phyloP scores from a whole-genome alignment of 2,329 filamentous ascomycete genomes.

The Fragosphaeria purpurea region DNA sequence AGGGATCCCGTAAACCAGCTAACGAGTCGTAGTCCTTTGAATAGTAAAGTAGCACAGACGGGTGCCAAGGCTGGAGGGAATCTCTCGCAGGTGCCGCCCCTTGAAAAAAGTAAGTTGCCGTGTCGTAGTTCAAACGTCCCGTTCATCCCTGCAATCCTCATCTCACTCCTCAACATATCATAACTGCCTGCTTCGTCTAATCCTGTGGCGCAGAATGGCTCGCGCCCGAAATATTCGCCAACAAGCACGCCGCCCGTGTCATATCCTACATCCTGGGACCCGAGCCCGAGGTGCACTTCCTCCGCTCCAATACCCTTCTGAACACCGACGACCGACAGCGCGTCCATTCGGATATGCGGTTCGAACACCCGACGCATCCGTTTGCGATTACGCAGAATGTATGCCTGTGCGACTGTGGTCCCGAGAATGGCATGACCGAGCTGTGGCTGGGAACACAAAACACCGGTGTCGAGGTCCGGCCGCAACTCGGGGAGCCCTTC shows the following conservation, averaged over 20 bases:
- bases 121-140: not conserved
- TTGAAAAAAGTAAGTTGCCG: slow-evolving; percentile 11
- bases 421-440: slow-evolving; percentile 46
- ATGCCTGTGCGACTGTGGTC: slow-evolving; percentile 38
- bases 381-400: slow-evolving; percentile 48
- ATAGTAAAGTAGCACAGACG: slow-evolving; percentile 11
- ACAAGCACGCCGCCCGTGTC: slow-evolving; percentile 16
- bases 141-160: too few relatives aligned
- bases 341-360: slow-evolving; percentile 51
- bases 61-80: slow-evolving; percentile 16
- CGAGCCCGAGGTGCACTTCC: slow-evolving; percentile 14
- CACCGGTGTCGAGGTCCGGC: slow-evolving; percentile 36
- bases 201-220: slow-evolving; percentile 10
- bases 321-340: slow-evolving; percentile 37
- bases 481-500: slow-evolving; percentile 42
- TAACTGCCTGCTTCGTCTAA: not conserved
- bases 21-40: slow-evolving; percentile 10
- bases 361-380: slow-evolving; percentile 41
- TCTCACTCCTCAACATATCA: too few relatives aligned
- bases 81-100: slow-evolving; percentile 15
- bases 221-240: slow-evolving; percentile 19
- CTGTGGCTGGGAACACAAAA: slow-evolving; percentile 49
- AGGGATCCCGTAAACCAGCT: too few relatives aligned
- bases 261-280: slow-evolving; percentile 14
- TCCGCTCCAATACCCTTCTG: slow-evolving; percentile 22